Evolutionary conservation across 371 early-diverging fungal genomes (phyloP).

Genomic region (Funneliformis caledonium): DNA sequence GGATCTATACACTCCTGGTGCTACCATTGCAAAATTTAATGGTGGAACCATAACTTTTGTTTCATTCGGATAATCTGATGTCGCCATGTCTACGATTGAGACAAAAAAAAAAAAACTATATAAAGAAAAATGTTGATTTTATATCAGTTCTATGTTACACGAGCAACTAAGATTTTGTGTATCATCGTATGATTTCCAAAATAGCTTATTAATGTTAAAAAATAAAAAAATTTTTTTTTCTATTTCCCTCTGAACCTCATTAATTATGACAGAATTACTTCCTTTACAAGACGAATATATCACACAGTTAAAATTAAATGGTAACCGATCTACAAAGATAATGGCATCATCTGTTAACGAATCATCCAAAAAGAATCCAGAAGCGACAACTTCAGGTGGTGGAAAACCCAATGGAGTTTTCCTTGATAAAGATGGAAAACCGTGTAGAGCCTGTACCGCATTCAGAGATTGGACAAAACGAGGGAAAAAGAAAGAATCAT

Average conservation of each 20-base stretch:
- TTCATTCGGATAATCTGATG: not conserved
- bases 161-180: no score
- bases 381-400: not conserved
- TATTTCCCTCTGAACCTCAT: not conserved
- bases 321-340: no score
- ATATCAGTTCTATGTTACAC: no score
- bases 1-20: constrained; percentile 84
- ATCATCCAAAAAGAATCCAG: not conserved
- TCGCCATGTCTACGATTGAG: no score
- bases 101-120: no score
- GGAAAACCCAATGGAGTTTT: not conserved
- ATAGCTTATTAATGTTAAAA: no score
- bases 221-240: no score
- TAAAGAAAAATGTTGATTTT: no score
- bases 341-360: not conserved
- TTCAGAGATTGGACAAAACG: constrained; percentile 34
- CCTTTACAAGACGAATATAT: constrained; percentile 13
- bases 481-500: constrained; percentile 28
- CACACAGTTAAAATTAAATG: not conserved
- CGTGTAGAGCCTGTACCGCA: constrained; percentile 34
- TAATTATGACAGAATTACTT: constrained; percentile 27
- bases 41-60: constrained; percentile 76
- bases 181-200: no score
- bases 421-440: constrained; percentile 32
- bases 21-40: constrained; percentile 89